Evolutionary conservation across 805 yeast genomes (phyloP).

Genomic region (Metschnikowia dekortorum): DNA sequence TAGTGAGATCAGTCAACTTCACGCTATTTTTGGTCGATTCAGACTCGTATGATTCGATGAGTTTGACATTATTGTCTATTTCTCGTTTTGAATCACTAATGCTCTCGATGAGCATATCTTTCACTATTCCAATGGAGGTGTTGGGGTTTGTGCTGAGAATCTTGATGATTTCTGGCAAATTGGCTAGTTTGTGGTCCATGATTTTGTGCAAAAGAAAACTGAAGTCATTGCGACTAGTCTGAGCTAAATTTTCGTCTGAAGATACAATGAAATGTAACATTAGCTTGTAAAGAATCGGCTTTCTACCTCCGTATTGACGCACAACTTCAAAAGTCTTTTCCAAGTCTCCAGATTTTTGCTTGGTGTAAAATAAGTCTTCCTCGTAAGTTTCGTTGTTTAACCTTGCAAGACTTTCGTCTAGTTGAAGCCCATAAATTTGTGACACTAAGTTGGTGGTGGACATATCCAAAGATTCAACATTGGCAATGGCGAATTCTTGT

Average conservation of each 20-base stretch:
- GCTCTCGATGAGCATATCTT: slow-evolving; percentile 60
- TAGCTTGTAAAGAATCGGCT: slow-evolving; percentile 60
- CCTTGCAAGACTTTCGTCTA: slow-evolving; percentile 42
- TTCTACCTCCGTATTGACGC: slow-evolving; percentile 54
- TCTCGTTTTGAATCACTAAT: slow-evolving; percentile 59
- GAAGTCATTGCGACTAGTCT: slow-evolving; percentile 49
- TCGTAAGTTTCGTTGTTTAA: slow-evolving; percentile 41
- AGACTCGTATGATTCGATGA: slow-evolving; percentile 60
- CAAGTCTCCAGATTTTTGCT: slow-evolving; percentile 56
- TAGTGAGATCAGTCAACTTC: slow-evolving; percentile 48
- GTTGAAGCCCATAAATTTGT: slow-evolving; percentile 45
- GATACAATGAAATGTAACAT: slow-evolving; percentile 65
- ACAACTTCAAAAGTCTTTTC: slow-evolving; percentile 53
- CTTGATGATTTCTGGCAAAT: slow-evolving; percentile 76
- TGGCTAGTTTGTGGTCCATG: slow-evolving; percentile 48
- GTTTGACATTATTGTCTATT: slow-evolving; percentile 60
- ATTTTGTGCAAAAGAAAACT: slow-evolving; percentile 50
- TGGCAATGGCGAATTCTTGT: slow-evolving; percentile 40
- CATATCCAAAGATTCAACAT: slow-evolving; percentile 50
- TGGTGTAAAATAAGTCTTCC: slow-evolving; percentile 55
- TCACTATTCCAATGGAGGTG: slow-evolving; percentile 68
- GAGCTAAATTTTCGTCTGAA: slow-evolving; percentile 43
- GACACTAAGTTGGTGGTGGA: slow-evolving; percentile 53
- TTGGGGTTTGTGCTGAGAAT: slow-evolving; percentile 57
- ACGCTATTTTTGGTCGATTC: slow-evolving; percentile 58